Evolutionary conservation across 257 asterid genomes (phyloP).

Genomic region (Penstemon davidsonii): DNA sequence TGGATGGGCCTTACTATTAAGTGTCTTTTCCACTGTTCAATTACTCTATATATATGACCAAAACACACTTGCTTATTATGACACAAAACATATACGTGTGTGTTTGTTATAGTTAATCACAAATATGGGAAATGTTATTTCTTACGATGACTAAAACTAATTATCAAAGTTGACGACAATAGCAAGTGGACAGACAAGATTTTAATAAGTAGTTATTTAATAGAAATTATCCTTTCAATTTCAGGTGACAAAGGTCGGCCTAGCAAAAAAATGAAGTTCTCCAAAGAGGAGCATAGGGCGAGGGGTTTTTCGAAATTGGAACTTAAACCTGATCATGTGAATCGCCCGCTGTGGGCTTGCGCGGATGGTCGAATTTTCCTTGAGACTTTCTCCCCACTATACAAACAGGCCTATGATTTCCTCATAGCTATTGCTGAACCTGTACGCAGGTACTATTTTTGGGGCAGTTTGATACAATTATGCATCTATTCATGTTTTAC

Average conservation of each 20-base stretch:
- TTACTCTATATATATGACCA: neutral
- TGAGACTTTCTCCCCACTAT: conserved; percentile 83
- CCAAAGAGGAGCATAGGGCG: conserved; percentile 83
- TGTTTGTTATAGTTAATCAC: too few species aligned
- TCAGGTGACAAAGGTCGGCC: conserved; percentile 84
- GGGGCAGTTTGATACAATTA: conserved; percentile 2
- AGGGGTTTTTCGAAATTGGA: conserved; percentile 86
- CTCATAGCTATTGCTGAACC: conserved; percentile 99
- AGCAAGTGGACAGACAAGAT: neutral
- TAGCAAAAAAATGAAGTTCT: conserved; percentile 61
- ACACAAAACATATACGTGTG: neutral
- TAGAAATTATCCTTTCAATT: conserved; percentile 26
- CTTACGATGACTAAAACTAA: too few species aligned
- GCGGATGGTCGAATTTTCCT: conserved; percentile 96
- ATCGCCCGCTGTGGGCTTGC: conserved; percentile 96
- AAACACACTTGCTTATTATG: neutral
- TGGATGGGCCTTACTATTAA: too few species aligned
- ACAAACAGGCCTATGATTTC: conserved; percentile 95
- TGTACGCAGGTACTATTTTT: conserved; percentile 70
- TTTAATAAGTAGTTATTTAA: conserved; percentile 17
- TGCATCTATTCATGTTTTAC: neutral
- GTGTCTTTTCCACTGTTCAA: too few species aligned
- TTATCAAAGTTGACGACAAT: too few species aligned
- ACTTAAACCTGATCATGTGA: conserved; percentile 85
- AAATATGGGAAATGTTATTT: too few species aligned